A percentile compares a stretch with the other conserved stretches of the same genome.
phyloP scores from a whole-genome alignment of 495 filamentous ascomycete species.

The Aspergillus coremiiformis region DNA sequence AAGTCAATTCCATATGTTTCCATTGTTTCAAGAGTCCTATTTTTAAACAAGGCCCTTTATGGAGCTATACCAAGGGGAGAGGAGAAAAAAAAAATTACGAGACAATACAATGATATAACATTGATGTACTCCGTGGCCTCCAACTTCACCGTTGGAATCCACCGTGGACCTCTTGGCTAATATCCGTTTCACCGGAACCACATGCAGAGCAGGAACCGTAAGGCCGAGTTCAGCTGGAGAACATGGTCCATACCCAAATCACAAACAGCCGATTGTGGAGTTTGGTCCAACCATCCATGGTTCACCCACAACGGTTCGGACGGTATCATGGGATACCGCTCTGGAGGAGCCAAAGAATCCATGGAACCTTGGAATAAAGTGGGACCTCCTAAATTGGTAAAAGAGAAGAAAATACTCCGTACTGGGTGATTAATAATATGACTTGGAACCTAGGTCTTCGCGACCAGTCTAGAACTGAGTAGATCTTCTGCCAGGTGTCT shows the following conservation, averaged over 20 bases:
- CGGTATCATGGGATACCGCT: too few species aligned
- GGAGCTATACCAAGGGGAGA: neutral
- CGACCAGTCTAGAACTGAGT: too few species aligned
- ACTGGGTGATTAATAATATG: too few species aligned
- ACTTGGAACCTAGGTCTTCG: neutral
- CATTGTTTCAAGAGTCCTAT: neutral
- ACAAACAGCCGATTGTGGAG: neutral
- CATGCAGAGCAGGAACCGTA: neutral
- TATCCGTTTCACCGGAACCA: neutral
- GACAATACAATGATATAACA: too few species aligned
- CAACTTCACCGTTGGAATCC: neutral
- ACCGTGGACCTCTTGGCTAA: neutral
- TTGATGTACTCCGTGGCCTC: too few species aligned
- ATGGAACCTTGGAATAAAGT: neutral
- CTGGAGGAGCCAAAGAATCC: neutral
- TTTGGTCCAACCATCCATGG: neutral
- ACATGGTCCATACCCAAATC: neutral
- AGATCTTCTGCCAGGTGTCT: constrained; percentile 5
- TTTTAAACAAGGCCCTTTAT: neutral
- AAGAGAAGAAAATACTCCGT: neutral
- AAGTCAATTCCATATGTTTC: neutral
- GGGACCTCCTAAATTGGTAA: neutral
- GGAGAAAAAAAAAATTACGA: too few species aligned
- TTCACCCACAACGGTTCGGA: neutral
- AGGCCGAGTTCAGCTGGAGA: neutral